Evolutionary conservation across 345 rosid genomes (phyloP), one percentile per base, ranked within the genome.

Genomic region (Firmiana major): DNA sequence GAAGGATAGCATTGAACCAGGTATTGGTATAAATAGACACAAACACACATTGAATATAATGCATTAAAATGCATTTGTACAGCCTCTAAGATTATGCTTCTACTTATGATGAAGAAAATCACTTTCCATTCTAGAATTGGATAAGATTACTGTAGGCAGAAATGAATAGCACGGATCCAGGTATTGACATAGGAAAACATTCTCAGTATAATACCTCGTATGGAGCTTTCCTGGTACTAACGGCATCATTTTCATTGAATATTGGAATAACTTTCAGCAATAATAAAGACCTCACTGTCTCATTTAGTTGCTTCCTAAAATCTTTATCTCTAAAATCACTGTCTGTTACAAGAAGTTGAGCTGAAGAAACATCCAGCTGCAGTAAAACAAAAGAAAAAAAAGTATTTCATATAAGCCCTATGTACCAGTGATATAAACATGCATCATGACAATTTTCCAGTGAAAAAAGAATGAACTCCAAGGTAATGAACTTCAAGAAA

Each of bases 171-270:
- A 71, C 19, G 17, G 58, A 48, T 28, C 12, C 8, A 48, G 42
- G 59, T 46, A 26, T 8, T 70, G 26, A 51, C 49, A 70, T 74
- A 76, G 72, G 26, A 63, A 75, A 42, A 15, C 78, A 31, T 70
- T 58, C 48, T 53, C 63, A 64, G 67, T 48, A 76, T 38, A 75
- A 77, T 79, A 88, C 99, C 99, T 94, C 98, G 71, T 97, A 97
- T 16, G 99, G 99, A 58, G 98, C 99, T 89, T 86, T 94, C 88
- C 98, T 84, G 21, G 98, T 94, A 87, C 99, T 97, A 42, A 97
- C 84, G 49, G 99, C 97, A 88, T 97, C 99, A 80, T 97, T 97
- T 90, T 97, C 99, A 78, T 97, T 97, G 74, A 97, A 90, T 78
- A 97, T 87, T 6, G 99, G 99, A 82, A 94, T 78, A 82, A 97